Conservation (phyloP, 2,329 filamentous ascomycete species). For the Paracamarosporium sp. region DNA sequence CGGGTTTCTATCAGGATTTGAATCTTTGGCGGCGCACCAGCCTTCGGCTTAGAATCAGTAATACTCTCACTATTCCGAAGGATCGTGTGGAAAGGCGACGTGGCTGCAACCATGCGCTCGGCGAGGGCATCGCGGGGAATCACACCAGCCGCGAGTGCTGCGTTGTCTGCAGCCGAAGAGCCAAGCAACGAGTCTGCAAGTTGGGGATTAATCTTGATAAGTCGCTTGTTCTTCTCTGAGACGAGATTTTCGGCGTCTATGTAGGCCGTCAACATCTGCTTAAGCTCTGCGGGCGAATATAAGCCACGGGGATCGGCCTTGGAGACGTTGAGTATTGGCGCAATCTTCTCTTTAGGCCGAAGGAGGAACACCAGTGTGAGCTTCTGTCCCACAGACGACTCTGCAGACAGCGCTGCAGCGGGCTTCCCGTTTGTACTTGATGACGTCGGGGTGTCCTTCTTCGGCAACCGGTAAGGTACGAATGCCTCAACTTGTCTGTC, state of each 20-base stretch:
- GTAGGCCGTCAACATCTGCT: slow-evolving; percentile 63
- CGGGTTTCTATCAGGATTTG: slow-evolving; percentile 67
- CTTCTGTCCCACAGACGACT: slow-evolving; percentile 55
- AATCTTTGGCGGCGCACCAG: slow-evolving; percentile 66
- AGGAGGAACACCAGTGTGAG: slow-evolving; percentile 61
- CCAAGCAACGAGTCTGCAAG: slow-evolving; percentile 69
- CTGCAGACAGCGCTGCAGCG: slow-evolving; percentile 47
- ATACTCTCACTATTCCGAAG: slow-evolving; percentile 55
- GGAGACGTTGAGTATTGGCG: slow-evolving; percentile 60
- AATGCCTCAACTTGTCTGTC: slow-evolving; percentile 62
- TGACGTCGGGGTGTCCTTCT: slow-evolving; percentile 54
- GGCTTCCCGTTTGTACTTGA: slow-evolving; percentile 47
- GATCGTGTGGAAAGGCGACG: slow-evolving; percentile 65
- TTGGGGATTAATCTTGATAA: slow-evolving; percentile 67
- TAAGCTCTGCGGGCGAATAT: slow-evolving; percentile 67
- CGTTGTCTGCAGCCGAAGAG: slow-evolving; percentile 59
- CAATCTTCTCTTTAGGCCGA: slow-evolving; percentile 64
- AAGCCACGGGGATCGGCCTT: slow-evolving; percentile 59
- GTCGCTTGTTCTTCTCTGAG: slow-evolving; percentile 64
- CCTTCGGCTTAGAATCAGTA: slow-evolving; percentile 61
- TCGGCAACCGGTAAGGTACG: slow-evolving; percentile 67
- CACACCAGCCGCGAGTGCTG: slow-evolving; percentile 63
- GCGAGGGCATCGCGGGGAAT: slow-evolving; percentile 67
- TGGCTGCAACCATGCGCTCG: slow-evolving; percentile 63
- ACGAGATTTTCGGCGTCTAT: slow-evolving; percentile 64